These are phyloP conservation scores for Chaetomiaceae sp. DNA, from an alignment of 2,329 filamentous ascomycete genomes.

Conservation along the genomic window DNA sequence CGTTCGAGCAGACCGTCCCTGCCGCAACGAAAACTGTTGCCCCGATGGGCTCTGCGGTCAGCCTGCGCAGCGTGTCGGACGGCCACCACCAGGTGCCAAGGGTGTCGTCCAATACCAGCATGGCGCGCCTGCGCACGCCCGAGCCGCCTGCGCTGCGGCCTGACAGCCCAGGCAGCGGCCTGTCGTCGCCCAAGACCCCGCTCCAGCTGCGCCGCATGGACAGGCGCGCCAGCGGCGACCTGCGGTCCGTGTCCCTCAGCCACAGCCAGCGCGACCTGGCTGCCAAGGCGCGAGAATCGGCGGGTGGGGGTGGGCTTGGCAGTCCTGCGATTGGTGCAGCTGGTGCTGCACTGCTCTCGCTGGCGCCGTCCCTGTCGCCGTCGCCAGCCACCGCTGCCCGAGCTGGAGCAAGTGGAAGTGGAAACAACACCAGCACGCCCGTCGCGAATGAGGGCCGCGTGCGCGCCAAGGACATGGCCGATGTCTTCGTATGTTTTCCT, in stretches of 20 bases:
- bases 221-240: constrained; percentile 66
- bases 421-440: constrained; percentile 50
- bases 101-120: constrained; percentile 48
- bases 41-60: constrained; percentile 1
- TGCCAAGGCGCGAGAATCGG: constrained; percentile 26
- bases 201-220: constrained; percentile 57
- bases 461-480: constrained; percentile 79
- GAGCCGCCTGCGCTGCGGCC: constrained; percentile 49
- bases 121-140: constrained; percentile 46
- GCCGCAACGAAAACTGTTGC: background rate
- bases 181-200: constrained; percentile 43
- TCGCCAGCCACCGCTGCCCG: constrained; percentile 10
- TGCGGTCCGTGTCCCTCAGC: constrained; percentile 62
- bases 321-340: constrained; percentile 19
- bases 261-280: constrained; percentile 49
- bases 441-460: constrained; percentile 82
- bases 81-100: constrained; percentile 15
- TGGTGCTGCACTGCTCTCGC: constrained; percentile 7
- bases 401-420: background rate
- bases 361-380: constrained; percentile 6
- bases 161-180: constrained; percentile 54
- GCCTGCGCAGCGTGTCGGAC: constrained; percentile 36
- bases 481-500: constrained; percentile 76
- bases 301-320: background rate
- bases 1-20: too few relatives aligned